Evolutionary conservation across 2,329 filamentous ascomycete genomes (phyloP).

Genomic region (Leptographium wingfieldii): DNA sequence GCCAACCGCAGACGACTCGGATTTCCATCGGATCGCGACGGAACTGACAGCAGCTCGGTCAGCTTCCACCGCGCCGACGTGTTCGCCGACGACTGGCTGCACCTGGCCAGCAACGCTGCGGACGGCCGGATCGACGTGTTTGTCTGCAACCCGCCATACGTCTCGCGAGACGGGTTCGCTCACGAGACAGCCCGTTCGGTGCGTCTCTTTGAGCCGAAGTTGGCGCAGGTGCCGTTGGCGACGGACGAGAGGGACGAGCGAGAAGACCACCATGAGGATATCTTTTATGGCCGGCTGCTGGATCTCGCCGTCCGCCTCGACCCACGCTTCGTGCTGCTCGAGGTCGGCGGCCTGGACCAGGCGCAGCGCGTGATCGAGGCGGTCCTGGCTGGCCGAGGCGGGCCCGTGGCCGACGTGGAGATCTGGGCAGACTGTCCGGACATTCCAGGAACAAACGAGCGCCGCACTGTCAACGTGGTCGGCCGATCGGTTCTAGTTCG

Average conservation of each 20-base stretch:
- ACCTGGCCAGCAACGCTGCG: background rate
- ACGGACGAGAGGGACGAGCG: background rate
- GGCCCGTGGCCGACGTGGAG: slow-evolving; percentile 33
- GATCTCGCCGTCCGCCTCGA: slow-evolving; percentile 34
- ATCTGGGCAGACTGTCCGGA: slow-evolving; percentile 62
- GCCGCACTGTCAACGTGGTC: slow-evolving; percentile 12
- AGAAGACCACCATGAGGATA: slow-evolving; percentile 25
- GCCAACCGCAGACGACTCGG: slow-evolving; percentile 49
- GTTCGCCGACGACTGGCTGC: slow-evolving; percentile 29
- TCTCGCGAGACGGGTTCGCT: slow-evolving; percentile 53
- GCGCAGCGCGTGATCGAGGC: slow-evolving; percentile 48
- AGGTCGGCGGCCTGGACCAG: slow-evolving; percentile 59
- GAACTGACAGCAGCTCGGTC: background rate
- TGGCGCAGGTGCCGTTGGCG: slow-evolving; percentile 55
- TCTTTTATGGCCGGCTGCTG: slow-evolving; percentile 58
- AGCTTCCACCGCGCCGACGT: slow-evolving; percentile 23
- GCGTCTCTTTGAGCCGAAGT: slow-evolving; percentile 64
- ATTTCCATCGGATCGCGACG: background rate
- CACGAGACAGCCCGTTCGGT: slow-evolving; percentile 60
- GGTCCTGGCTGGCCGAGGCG: slow-evolving; percentile 5
- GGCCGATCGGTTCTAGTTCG: slow-evolving; percentile 23
- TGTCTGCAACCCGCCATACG: slow-evolving; percentile 84
- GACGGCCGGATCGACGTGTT: slow-evolving; percentile 44
- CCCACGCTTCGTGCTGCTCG: slow-evolving; percentile 49
- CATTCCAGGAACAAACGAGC: slow-evolving; percentile 18